phyloP scores from a whole-genome alignment of 768 basidiomycete species.

The Lentinula boryana region DNA sequence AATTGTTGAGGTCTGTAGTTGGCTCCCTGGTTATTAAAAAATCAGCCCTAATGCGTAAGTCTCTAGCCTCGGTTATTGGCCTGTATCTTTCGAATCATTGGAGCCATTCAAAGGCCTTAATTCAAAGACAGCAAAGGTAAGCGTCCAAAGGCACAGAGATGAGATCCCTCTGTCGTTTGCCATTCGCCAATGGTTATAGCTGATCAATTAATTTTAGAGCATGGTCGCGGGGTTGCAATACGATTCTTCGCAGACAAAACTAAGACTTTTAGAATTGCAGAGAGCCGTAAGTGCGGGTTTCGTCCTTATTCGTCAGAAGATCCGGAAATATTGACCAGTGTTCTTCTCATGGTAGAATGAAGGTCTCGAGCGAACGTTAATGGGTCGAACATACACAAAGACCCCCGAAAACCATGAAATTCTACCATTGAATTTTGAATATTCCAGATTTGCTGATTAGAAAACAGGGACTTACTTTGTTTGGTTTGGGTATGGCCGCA shows the following conservation, averaged over 20 bases:
- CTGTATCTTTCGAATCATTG: slow-evolving; percentile 49
- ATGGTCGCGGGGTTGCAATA: slow-evolving; percentile 70
- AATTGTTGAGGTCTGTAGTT: slow-evolving; percentile 35
- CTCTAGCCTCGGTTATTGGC: slow-evolving; percentile 41
- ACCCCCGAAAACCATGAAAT: neutral
- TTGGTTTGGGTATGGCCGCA: neutral
- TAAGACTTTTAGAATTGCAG: slow-evolving; percentile 65
- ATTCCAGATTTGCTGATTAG: neutral
- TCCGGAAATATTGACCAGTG: neutral
- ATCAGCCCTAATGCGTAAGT: neutral
- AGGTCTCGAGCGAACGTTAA: slow-evolving; percentile 17
- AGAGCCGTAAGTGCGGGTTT: slow-evolving; percentile 45
- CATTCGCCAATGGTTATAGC: neutral
- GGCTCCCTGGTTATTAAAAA: neutral
- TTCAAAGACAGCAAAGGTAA: slow-evolving; percentile 69
- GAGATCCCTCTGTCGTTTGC: neutral
- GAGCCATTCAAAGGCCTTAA: slow-evolving; percentile 67
- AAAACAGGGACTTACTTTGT: neutral
- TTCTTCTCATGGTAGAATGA: slow-evolving; percentile 18
- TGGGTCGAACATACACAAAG: neutral
- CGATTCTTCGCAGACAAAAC: slow-evolving; percentile 50
- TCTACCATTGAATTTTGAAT: neutral
- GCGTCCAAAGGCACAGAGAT: neutral
- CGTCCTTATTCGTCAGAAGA: neutral
- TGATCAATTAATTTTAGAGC: slow-evolving; percentile 35